phyloP scores from a whole-genome alignment of 2,329 filamentous ascomycete genomes.

The Aspergillus sp. region DNA sequence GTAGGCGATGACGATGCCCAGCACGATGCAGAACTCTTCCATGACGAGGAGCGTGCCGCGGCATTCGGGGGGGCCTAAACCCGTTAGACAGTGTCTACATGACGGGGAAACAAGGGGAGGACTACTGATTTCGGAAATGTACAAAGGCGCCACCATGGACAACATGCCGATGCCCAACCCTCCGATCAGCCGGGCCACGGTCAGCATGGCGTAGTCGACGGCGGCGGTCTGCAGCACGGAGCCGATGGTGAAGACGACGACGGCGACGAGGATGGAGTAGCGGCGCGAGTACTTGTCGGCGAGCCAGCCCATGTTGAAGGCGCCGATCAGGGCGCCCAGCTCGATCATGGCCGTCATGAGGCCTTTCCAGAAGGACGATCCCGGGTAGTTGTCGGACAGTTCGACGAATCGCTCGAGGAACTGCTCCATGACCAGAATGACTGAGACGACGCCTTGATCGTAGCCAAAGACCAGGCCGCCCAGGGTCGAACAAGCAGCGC shows the following conservation, averaged over 20 bases:
- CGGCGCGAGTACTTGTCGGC: slow-evolving; percentile 54
- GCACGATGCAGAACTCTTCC: slow-evolving; percentile 43
- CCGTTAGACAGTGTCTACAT: background rate
- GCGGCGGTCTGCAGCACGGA: slow-evolving; percentile 53
- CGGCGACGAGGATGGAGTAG: slow-evolving; percentile 53
- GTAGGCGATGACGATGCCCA: slow-evolving; percentile 42
- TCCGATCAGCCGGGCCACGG: slow-evolving; percentile 50
- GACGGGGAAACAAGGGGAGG: background rate
- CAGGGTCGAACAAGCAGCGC: slow-evolving; percentile 51
- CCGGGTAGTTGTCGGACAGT: slow-evolving; percentile 39
- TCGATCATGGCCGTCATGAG: slow-evolving; percentile 57
- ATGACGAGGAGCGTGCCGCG: slow-evolving; percentile 47
- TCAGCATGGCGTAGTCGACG: slow-evolving; percentile 52
- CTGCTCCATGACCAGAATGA: slow-evolving; percentile 54
- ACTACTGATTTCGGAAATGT: slow-evolving; percentile 51
- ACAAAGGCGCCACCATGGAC: slow-evolving; percentile 51
- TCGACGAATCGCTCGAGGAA: slow-evolving; percentile 48
- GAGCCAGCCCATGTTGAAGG: slow-evolving; percentile 49
- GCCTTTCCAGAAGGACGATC: slow-evolving; percentile 44
- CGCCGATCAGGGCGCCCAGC: slow-evolving; percentile 50
- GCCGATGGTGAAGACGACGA: slow-evolving; percentile 52
- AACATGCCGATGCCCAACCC: slow-evolving; percentile 54
- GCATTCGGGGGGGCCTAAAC: slow-evolving; percentile 44
- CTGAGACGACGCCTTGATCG: slow-evolving; percentile 45
- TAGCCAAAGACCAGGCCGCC: slow-evolving; percentile 54